These are phyloP conservation scores for Sequoiadendron giganteum DNA, from an alignment of 75 land plant species.

Conservation along the genomic window DNA sequence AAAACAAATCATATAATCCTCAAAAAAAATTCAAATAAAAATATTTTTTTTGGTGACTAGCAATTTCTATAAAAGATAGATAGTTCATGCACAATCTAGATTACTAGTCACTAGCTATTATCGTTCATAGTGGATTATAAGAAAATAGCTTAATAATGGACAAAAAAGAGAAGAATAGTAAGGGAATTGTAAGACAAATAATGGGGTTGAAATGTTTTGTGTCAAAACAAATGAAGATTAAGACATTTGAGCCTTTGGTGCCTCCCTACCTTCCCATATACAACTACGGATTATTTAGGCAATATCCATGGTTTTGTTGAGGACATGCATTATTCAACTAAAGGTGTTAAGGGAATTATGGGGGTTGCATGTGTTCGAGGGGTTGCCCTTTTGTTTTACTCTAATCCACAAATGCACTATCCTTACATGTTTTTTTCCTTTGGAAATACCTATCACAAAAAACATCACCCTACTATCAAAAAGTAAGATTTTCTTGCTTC, in stretches of 20 bases:
- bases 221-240: conserved; percentile 4
- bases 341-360: conserved; percentile 56
- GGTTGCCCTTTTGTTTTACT: conserved; percentile 61
- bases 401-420: not conserved
- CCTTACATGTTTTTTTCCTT: not conserved
- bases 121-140: not conserved
- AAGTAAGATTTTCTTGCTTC: conserved; percentile 18
- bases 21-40: too few species aligned
- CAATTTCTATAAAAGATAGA: too few species aligned
- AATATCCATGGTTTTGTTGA: conserved; percentile 53
- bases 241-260: conserved; percentile 17
- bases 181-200: not conserved
- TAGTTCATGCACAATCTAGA: too few species aligned
- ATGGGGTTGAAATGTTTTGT: conserved; percentile 8
- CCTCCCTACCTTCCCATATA: conserved; percentile 20
- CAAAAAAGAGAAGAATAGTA: not conserved
- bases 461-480: conserved; percentile 37
- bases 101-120: too few species aligned
- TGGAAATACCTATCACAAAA: not conserved
- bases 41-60: too few species aligned
- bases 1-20: too few species aligned
- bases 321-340: conserved; percentile 79
- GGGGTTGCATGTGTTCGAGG: conserved; percentile 52
- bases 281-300: conserved; percentile 65
- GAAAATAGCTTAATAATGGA: not conserved